Percentiles rank a stretch among this genome's conserved stretches.
Conservation (phyloP, 306 rosid species). For the Dicorynia guianensis region DNA sequence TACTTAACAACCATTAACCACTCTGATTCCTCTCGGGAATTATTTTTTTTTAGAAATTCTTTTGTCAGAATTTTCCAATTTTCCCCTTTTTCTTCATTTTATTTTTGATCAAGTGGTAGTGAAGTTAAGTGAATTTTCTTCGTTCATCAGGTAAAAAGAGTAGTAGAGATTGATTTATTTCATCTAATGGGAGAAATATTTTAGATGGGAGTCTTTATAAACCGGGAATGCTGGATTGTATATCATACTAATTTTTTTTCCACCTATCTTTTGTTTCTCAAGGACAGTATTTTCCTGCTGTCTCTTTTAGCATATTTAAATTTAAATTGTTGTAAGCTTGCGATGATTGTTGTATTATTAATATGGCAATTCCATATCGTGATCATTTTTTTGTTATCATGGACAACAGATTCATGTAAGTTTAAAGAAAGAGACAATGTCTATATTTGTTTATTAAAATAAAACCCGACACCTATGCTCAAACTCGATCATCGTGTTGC, state of each 20-base stretch:
- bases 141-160: background rate
- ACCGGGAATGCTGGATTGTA: background rate
- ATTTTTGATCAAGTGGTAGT: background rate
- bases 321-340: background rate
- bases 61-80: too few relatives aligned
- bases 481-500: background rate
- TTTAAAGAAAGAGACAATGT: background rate
- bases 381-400: constrained; percentile 6
- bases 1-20: too few relatives aligned
- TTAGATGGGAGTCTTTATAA: background rate
- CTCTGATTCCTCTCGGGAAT: too few relatives aligned
- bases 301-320: background rate
- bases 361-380: background rate
- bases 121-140: background rate
- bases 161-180: background rate
- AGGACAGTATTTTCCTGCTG: background rate
- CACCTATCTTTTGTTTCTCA: background rate
- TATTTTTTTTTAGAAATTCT: too few relatives aligned
- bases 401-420: background rate
- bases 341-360: background rate
- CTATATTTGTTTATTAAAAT: background rate
- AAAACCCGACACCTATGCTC: background rate
- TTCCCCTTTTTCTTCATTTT: background rate
- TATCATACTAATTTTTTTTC: background rate
- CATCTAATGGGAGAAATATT: background rate